phyloP scores from a whole-genome alignment of 2,329 filamentous ascomycete genomes.

The Byssothecium circinans region DNA sequence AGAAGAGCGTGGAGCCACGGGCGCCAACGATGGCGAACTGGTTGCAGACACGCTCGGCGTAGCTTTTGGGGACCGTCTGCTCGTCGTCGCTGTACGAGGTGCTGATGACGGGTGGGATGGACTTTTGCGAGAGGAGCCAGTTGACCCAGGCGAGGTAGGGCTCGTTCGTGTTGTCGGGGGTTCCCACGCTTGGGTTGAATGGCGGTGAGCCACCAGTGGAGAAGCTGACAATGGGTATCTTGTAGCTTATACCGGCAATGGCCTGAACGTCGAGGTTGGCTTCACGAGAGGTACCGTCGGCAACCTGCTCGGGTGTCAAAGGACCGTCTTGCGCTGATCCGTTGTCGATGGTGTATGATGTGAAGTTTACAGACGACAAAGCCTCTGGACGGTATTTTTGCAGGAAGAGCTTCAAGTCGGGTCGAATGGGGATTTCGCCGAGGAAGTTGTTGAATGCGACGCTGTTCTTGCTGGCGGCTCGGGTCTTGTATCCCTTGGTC shows the following conservation, averaged over 20 bases:
- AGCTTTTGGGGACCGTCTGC: constrained; percentile 62
- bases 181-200: constrained; percentile 53
- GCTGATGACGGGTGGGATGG: constrained; percentile 64
- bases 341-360: constrained; percentile 58
- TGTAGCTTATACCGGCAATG: constrained; percentile 57
- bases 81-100: constrained; percentile 70
- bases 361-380: constrained; percentile 53
- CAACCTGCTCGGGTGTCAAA: constrained; percentile 36
- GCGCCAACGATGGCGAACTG: constrained; percentile 67
- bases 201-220: constrained; percentile 61
- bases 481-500: constrained; percentile 55
- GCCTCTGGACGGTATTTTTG: constrained; percentile 55
- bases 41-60: constrained; percentile 64
- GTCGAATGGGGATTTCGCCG: constrained; percentile 54
- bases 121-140: constrained; percentile 58
- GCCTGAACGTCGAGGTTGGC: constrained; percentile 68
- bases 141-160: constrained; percentile 67
- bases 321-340: constrained; percentile 53
- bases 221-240: constrained; percentile 60
- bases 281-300: constrained; percentile 50
- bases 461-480: constrained; percentile 48
- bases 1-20: constrained; percentile 66
- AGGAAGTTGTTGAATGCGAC: constrained; percentile 55
- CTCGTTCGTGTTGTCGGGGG: constrained; percentile 62
- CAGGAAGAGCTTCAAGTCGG: constrained; percentile 62